Percentiles rank a stretch among this genome's conserved stretches.
Conservation (phyloP, 106 monocot genomes). For the Dioscorea dumetorum region DNA sequence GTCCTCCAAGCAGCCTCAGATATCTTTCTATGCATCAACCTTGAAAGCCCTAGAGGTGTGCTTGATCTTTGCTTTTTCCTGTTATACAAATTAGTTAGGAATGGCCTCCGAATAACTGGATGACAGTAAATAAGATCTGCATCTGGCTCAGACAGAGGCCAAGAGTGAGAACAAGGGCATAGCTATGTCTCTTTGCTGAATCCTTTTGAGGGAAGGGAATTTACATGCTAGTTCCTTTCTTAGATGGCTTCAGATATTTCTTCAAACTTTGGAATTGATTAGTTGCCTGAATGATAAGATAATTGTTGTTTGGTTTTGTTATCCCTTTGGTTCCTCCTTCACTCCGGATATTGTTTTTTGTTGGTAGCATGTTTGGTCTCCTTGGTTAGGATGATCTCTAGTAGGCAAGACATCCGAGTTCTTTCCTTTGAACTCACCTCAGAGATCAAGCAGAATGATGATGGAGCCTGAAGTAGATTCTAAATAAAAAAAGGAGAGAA, state of each 20-base stretch:
- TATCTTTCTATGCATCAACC: background rate
- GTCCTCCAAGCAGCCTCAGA: slow-evolving; percentile 6
- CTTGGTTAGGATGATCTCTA: too few relatives aligned
- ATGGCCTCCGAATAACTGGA: background rate
- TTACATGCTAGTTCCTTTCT: background rate
- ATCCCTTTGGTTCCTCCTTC: too few relatives aligned
- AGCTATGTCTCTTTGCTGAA: background rate
- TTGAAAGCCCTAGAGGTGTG: background rate
- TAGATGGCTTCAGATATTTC: slow-evolving; percentile 1
- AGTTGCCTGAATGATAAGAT: background rate
- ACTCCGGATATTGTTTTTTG: too few relatives aligned
- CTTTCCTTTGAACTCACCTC: too few relatives aligned
- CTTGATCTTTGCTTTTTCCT: background rate
- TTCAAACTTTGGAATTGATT: background rate
- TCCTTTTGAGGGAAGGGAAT: slow-evolving; percentile 1
- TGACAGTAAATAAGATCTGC: background rate
- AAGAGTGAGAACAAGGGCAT: background rate
- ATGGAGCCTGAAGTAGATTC: too few relatives aligned
- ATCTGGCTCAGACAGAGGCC: slow-evolving; percentile 4
- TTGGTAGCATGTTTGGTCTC: too few relatives aligned
- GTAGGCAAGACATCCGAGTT: too few relatives aligned
- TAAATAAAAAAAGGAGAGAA: too few relatives aligned
- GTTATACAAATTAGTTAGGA: background rate
- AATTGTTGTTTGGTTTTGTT: too few relatives aligned
- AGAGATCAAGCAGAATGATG: too few relatives aligned